Conservation (phyloP, 2,329 filamentous ascomycete species). For the Epichloe sibirici region DNA sequence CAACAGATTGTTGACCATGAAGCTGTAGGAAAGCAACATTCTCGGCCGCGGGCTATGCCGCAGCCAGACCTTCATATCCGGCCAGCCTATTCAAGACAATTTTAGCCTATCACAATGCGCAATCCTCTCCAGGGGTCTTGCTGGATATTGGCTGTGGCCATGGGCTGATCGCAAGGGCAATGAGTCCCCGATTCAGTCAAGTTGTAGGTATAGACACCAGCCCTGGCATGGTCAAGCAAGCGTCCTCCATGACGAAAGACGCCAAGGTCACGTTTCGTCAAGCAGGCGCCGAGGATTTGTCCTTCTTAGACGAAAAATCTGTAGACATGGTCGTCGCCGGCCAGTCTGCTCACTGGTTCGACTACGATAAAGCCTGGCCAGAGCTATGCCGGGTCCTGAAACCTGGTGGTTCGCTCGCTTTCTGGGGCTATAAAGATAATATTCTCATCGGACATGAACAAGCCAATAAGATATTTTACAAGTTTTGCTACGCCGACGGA, state of each 20-base stretch:
- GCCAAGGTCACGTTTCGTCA: constrained; percentile 36
- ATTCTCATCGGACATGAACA: constrained; percentile 40
- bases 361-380: constrained; percentile 41
- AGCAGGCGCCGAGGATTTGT: constrained; percentile 40
- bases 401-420: constrained; percentile 45
- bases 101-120: constrained; percentile 38
- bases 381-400: constrained; percentile 41
- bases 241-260: constrained; percentile 26
- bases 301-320: constrained; percentile 33
- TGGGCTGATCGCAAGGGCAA: constrained; percentile 41
- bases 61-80: constrained; percentile 48
- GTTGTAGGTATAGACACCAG: constrained; percentile 46
- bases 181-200: constrained; percentile 38
- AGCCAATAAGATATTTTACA: constrained; percentile 40
- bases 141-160: constrained; percentile 55
- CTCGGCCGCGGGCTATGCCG: constrained; percentile 44
- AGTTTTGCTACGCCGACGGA: constrained; percentile 40
- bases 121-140: constrained; percentile 18
- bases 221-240: constrained; percentile 42
- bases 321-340: constrained; percentile 40
- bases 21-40: constrained; percentile 39
- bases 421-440: constrained; percentile 56
- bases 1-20: not conserved
- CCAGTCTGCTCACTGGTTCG: constrained; percentile 57
- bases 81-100: constrained; percentile 39